Percentiles rank a stretch among this genome's conserved stretches.
These are phyloP conservation scores for Fusarium begoniae DNA, from an alignment of 2,329 filamentous ascomycete species.

Conservation along the genomic window DNA sequence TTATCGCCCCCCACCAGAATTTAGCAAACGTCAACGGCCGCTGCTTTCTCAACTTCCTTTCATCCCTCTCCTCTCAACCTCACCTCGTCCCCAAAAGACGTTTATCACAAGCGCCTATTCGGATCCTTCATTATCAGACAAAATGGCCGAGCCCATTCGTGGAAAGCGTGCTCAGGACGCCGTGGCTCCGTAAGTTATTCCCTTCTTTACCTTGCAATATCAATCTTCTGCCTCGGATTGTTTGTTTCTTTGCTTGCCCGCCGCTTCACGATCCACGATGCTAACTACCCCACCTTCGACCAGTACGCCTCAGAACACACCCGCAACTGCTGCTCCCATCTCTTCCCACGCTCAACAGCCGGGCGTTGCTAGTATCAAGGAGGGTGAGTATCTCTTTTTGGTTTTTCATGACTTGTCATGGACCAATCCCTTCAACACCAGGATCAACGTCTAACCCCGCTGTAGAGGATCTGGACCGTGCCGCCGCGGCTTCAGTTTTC, in stretches of 20 bases:
- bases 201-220: slow-evolving; percentile 23
- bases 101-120: slow-evolving; percentile 42
- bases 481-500: slow-evolving; percentile 88
- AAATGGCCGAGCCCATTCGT: slow-evolving; percentile 71
- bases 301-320: slow-evolving; percentile 98
- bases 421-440: slow-evolving; percentile 3
- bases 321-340: slow-evolving; percentile 93
- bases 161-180: slow-evolving; percentile 67
- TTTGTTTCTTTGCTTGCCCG: slow-evolving; percentile 36
- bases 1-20: slow-evolving; percentile 53
- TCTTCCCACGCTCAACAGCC: slow-evolving; percentile 97
- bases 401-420: neutral
- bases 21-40: slow-evolving; percentile 51
- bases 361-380: slow-evolving; percentile 92
- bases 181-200: slow-evolving; percentile 65
- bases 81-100: slow-evolving; percentile 42
- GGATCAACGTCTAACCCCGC: slow-evolving; percentile 32
- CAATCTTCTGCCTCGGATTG: slow-evolving; percentile 8
- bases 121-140: slow-evolving; percentile 47
- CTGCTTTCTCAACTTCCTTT: slow-evolving; percentile 48
- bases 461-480: slow-evolving; percentile 89
- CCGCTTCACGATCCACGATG: slow-evolving; percentile 38
- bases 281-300: slow-evolving; percentile 59
- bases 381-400: slow-evolving; percentile 72
- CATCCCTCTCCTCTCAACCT: slow-evolving; percentile 46